A percentile compares a stretch with the other conserved stretches of the same genome.
Evolutionary conservation across 768 basidiomycete species (phyloP).

Genomic region (Lyophyllum decastes): DNA sequence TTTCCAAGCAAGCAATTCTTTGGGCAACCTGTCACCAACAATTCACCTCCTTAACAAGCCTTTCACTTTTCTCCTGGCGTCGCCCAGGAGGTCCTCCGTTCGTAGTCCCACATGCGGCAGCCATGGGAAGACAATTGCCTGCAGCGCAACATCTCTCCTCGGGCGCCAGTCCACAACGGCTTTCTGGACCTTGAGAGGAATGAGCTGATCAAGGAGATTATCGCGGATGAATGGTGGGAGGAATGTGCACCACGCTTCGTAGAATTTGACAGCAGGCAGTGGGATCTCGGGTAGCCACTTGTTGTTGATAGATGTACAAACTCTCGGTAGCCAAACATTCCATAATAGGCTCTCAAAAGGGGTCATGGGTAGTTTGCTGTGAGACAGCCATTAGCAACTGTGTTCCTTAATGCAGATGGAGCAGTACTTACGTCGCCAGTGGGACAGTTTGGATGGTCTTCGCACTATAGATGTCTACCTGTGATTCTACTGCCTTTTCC

Average conservation of each 20-base stretch:
- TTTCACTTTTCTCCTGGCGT: constrained; percentile 86
- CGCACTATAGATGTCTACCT: constrained; percentile 62
- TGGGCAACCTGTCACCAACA: constrained; percentile 68
- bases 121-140: constrained; percentile 93
- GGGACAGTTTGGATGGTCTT: constrained; percentile 31
- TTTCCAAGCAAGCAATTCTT: constrained; percentile 80
- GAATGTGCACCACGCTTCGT: constrained; percentile 86
- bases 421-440: constrained; percentile 37
- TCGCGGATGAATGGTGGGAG: constrained; percentile 91
- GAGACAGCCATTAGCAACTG: constrained; percentile 5
- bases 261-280: constrained; percentile 74
- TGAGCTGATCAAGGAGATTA: constrained; percentile 93
- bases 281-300: constrained; percentile 83
- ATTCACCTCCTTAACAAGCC: constrained; percentile 76
- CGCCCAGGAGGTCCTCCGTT: constrained; percentile 82
- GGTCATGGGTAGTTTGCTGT: constrained; percentile 77
- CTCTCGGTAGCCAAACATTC: constrained; percentile 93
- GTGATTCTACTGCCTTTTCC: constrained; percentile 42
- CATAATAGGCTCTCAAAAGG: constrained; percentile 94
- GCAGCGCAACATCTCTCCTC: constrained; percentile 62
- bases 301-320: constrained; percentile 94
- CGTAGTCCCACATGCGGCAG: constrained; percentile 83
- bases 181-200: constrained; percentile 89
- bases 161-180: constrained; percentile 85
- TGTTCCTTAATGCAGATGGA: neutral